A percentile compares a stretch with the other conserved stretches of the same genome.
Conservation (phyloP, 2,329 filamentous ascomycete genomes). For the Fusarium agapanthi region DNA sequence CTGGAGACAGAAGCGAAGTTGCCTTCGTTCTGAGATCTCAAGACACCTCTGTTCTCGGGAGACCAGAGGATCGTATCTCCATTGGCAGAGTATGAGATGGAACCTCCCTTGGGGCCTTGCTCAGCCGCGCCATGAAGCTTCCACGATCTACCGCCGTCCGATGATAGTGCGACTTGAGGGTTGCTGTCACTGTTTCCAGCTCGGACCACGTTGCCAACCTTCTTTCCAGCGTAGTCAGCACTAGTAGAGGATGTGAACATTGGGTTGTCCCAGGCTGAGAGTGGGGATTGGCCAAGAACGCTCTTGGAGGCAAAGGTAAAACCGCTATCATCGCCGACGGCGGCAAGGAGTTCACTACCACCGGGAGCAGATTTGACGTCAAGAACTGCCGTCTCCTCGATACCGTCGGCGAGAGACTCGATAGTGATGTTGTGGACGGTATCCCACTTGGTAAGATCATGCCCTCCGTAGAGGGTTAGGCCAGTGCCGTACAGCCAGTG, state of each 20-base stretch:
- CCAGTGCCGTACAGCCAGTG: slow-evolving; percentile 71
- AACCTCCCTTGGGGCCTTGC: slow-evolving; percentile 54
- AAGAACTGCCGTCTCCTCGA: slow-evolving; percentile 62
- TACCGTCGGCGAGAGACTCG: slow-evolving; percentile 60
- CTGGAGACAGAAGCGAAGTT: slow-evolving; percentile 56
- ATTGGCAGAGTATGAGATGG: slow-evolving; percentile 60
- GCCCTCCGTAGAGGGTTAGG: slow-evolving; percentile 61
- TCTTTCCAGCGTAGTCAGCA: slow-evolving; percentile 60
- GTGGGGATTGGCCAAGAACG: slow-evolving; percentile 53
- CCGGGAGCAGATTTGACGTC: slow-evolving; percentile 59
- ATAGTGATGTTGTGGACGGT: slow-evolving; percentile 58
- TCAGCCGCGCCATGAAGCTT: slow-evolving; percentile 56
- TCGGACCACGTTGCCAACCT: slow-evolving; percentile 57
- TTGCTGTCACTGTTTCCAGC: slow-evolving; percentile 56
- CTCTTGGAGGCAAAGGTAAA: slow-evolving; percentile 55
- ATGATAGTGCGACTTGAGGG: slow-evolving; percentile 58
- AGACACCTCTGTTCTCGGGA: slow-evolving; percentile 49
- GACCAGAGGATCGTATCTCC: slow-evolving; percentile 61
- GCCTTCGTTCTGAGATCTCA: slow-evolving; percentile 52
- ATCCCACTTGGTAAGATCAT: slow-evolving; percentile 65
- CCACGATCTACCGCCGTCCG: slow-evolving; percentile 62
- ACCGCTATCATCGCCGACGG: slow-evolving; percentile 61
- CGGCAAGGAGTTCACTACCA: slow-evolving; percentile 61
- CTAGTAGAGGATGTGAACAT: slow-evolving; percentile 56
- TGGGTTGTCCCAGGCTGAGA: slow-evolving; percentile 56